phyloP scores from a whole-genome alignment of 139 green algal genomes.

The Cymbomonas tetramitiformis region DNA sequence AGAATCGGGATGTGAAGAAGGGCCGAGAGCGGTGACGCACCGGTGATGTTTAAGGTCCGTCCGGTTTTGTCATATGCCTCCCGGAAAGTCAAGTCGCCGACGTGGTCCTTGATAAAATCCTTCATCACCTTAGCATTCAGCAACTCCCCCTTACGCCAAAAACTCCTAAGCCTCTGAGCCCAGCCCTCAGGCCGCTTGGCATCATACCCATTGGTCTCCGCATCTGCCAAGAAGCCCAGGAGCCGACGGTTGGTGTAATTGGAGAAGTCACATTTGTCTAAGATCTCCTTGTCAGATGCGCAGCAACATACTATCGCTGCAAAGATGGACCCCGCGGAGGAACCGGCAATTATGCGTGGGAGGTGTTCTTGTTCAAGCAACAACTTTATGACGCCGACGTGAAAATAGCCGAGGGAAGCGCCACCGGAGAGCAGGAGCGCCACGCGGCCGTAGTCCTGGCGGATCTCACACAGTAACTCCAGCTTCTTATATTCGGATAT shows the following conservation, averaged over 20 bases:
- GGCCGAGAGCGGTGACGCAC: no score
- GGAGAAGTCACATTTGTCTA: no score
- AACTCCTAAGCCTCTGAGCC: no score
- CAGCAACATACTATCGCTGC: slow-evolving; percentile 12
- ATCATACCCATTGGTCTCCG: no score
- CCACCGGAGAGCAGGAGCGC: slow-evolving; percentile 85
- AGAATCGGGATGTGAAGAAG: no score
- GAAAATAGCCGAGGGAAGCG: slow-evolving; percentile 78
- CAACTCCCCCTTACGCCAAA: slow-evolving; percentile 21
- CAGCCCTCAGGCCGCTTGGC: no score
- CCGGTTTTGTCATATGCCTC: slow-evolving; percentile 43
- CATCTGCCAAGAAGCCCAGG: no score
- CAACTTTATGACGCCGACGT: slow-evolving; percentile 81
- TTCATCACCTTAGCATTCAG: slow-evolving; percentile 32
- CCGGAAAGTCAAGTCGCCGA: slow-evolving; percentile 46
- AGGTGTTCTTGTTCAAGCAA: slow-evolving; percentile 78
- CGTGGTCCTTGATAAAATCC: slow-evolving; percentile 21
- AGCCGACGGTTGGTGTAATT: no score
- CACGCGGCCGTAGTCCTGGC: slow-evolving; percentile 86
- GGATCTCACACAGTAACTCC: slow-evolving; percentile 77
- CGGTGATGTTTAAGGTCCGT: no score
- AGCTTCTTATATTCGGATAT: slow-evolving; percentile 68
- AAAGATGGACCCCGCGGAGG: slow-evolving; percentile 69
- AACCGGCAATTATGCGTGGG: slow-evolving; percentile 77
- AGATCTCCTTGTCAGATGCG: slow-evolving; percentile 4